Percentiles rank a stretch among this genome's conserved stretches.
Conservation (phyloP, 1,284 basidiomycete genomes). For the Sanghuangporus sanghuang region DNA sequence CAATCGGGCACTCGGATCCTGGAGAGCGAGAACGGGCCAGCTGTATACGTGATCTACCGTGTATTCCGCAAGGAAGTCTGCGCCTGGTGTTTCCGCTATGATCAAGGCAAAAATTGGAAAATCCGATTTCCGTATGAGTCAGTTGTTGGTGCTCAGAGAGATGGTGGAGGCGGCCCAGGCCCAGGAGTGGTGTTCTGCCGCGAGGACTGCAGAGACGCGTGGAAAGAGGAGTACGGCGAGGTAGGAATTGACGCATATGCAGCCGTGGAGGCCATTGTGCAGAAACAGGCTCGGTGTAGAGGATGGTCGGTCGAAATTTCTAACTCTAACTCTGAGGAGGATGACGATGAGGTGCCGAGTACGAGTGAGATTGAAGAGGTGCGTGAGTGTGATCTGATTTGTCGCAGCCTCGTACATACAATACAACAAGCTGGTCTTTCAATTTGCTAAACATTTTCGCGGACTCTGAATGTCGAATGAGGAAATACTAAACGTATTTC, state of each 20-base stretch:
- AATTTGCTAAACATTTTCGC: too few relatives aligned
- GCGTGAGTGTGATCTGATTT: neutral
- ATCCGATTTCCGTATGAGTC: neutral
- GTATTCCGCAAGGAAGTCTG: conserved; percentile 22
- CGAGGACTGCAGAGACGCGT: neutral
- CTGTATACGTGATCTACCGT: conserved; percentile 17
- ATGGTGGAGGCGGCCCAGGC: neutral
- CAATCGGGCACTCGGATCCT: conserved; percentile 2
- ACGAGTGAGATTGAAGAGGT: conserved; percentile 3
- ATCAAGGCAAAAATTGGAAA: conserved; percentile 20
- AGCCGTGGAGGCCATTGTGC: conserved; percentile 14
- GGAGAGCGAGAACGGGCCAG: neutral
- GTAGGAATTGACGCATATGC: conserved; percentile 8
- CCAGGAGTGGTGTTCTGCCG: neutral
- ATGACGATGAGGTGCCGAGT: neutral
- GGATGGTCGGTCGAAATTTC: neutral
- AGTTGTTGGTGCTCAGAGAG: neutral
- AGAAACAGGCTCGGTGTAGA: neutral
- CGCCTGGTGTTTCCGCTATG: conserved; percentile 22
- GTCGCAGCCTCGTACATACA: neutral
- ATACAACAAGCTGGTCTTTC: too few relatives aligned
- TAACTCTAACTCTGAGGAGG: neutral
- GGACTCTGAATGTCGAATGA: too few relatives aligned
- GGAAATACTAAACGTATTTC: too few relatives aligned
- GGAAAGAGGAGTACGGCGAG: conserved; percentile 7